phyloP scores from a whole-genome alignment of 1,284 basidiomycete genomes.

The Rhizoctonia solani region DNA sequence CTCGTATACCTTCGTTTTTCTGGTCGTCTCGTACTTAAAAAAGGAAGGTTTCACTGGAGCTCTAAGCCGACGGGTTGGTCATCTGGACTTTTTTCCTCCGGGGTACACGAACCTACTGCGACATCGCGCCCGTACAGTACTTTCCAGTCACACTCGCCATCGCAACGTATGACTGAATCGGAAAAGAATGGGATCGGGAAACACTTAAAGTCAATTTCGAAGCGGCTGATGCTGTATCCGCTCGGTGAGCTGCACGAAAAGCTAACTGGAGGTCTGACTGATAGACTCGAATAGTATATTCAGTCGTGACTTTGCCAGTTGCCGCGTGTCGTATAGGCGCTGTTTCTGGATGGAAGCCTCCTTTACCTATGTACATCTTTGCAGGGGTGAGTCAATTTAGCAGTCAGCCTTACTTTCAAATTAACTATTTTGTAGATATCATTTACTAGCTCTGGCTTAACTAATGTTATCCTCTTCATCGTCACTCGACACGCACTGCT shows the following conservation, averaged over 20 bases:
- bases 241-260: not conserved
- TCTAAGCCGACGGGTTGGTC: not conserved
- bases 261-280: not conserved
- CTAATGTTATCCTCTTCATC: constrained; percentile 20
- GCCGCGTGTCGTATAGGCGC: constrained; percentile 8
- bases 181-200: constrained; percentile 1
- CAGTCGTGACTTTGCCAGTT: constrained; percentile 16
- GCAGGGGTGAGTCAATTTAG: constrained; percentile 8
- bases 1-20: constrained; percentile 21
- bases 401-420: not conserved
- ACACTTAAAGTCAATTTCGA: constrained; percentile 15
- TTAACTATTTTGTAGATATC: not conserved
- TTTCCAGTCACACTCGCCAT: not conserved
- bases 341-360: constrained; percentile 11
- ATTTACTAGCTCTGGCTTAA: not conserved
- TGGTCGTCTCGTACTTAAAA: not conserved
- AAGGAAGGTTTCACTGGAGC: constrained; percentile 1
- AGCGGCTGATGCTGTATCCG: constrained; percentile 21
- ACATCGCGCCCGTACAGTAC: not conserved
- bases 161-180: not conserved
- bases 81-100: not conserved
- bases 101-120: not conserved
- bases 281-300: not conserved
- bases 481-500: constrained; percentile 22
- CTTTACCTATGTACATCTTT: constrained; percentile 14